phyloP scores from a whole-genome alignment of 2,329 filamentous ascomycete species.

The Exophiala lecanii-corni region DNA sequence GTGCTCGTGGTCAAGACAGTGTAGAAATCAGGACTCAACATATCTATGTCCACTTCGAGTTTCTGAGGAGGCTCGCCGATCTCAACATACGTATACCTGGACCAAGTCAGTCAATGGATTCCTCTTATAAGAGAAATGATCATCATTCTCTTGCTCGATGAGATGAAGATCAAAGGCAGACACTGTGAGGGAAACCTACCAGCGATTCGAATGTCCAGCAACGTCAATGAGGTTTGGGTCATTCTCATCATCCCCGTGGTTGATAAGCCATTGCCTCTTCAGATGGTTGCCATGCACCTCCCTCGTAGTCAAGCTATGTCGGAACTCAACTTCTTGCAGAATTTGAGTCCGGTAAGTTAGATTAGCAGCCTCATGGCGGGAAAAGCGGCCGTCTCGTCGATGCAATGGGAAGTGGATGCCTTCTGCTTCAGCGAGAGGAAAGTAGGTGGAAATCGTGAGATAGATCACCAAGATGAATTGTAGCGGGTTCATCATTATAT shows the following conservation, averaged over 20 bases:
- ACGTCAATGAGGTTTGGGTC: conserved; percentile 18
- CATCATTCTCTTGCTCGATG: no score
- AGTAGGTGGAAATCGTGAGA: no score
- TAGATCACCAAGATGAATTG: no score
- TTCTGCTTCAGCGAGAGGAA: no score
- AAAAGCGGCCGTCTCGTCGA: conserved; percentile 21
- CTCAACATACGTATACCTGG: conserved; percentile 27
- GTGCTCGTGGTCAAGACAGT: conserved; percentile 29
- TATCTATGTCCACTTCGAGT: conserved; percentile 30
- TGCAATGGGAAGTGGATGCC: conserved; percentile 19
- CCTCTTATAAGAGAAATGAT: no score
- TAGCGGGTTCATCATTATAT: no score
- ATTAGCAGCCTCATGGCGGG: conserved; percentile 20
- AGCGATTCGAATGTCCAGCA: conserved; percentile 7
- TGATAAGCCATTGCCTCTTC: conserved; percentile 27
- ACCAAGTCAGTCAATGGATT: no score
- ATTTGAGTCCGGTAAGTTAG: conserved; percentile 25
- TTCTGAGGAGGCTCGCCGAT: conserved; percentile 27
- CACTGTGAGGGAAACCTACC: conserved; percentile 4
- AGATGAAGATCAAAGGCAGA: no score
- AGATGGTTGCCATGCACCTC: conserved; percentile 30
- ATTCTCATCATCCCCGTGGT: conserved; percentile 18
- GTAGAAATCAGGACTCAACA: conserved; percentile 32
- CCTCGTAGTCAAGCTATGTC: conserved; percentile 28
- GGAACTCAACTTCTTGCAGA: conserved; percentile 24